Conservation (phyloP, 2,329 filamentous ascomycete genomes). For the Teratosphaeria destructans region DNA sequence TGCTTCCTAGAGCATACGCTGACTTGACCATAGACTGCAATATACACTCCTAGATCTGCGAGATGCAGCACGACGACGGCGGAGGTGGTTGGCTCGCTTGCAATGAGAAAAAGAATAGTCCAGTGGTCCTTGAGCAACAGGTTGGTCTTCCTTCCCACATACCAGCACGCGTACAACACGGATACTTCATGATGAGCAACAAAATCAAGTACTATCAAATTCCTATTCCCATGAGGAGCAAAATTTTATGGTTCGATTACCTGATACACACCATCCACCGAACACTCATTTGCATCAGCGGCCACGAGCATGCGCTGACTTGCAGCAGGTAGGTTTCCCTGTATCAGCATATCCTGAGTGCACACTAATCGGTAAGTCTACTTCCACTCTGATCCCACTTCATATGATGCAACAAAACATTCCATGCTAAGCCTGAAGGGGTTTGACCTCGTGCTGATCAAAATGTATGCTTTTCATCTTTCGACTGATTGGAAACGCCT, state of each 20-base stretch:
- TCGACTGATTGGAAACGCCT: conserved; percentile 49
- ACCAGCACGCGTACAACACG: not conserved
- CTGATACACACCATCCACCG: conserved; percentile 21
- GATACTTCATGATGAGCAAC: conserved; percentile 35
- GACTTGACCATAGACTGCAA: not conserved
- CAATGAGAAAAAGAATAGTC: conserved; percentile 18
- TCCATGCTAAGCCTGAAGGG: conserved; percentile 71
- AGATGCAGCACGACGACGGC: not conserved
- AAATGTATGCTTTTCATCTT: conserved; percentile 74
- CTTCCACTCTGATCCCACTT: conserved; percentile 15
- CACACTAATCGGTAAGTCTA: conserved; percentile 14
- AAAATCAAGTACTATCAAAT: conserved; percentile 2
- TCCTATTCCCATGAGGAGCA: conserved; percentile 1
- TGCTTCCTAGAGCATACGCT: not conserved
- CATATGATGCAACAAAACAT: conserved; percentile 57
- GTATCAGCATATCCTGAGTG: conserved; percentile 3
- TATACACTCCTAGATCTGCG: too few species aligned
- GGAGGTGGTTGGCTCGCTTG: conserved; percentile 6
- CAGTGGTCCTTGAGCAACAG: not conserved
- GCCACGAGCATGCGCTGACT: conserved; percentile 10
- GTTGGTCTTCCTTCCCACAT: not conserved
- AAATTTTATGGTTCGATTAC: conserved; percentile 36
- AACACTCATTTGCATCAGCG: not conserved
- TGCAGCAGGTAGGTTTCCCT: conserved; percentile 10
- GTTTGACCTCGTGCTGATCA: conserved; percentile 50